phyloP scores from a whole-genome alignment of 176 grass and related monocot genomes.

The Tillandsia fasciculata region DNA sequence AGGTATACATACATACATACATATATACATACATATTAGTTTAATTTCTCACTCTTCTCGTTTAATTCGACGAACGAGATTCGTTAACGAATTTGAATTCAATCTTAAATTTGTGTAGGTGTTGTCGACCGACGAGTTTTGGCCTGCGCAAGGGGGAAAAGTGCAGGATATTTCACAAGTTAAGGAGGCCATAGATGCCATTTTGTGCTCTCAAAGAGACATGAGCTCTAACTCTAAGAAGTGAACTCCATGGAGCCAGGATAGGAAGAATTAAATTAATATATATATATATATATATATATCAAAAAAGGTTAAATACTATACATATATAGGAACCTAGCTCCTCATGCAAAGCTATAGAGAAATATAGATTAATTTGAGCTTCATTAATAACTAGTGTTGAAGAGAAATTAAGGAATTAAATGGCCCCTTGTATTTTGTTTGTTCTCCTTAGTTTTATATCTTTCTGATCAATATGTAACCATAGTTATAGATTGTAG shows the following conservation, averaged over 20 bases:
- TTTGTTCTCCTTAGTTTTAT: not conserved
- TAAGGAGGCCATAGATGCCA: slow-evolving; percentile 76
- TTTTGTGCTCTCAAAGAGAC: slow-evolving; percentile 50
- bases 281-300: too few relatives aligned
- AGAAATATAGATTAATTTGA: not conserved
- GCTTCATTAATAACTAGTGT: not conserved
- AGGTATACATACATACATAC: slow-evolving; percentile 26
- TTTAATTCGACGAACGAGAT: not conserved
- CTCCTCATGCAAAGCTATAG: not conserved
- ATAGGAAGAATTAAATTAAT: not conserved
- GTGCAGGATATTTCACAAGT: slow-evolving; percentile 69
- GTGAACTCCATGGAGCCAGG: not conserved
- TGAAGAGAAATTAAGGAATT: not conserved
- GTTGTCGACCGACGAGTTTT: slow-evolving; percentile 83
- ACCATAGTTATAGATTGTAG: not conserved
- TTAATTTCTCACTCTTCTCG: not conserved
- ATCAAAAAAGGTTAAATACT: not conserved
- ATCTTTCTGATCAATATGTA: not conserved
- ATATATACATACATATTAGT: not conserved
- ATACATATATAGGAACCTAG: not conserved
- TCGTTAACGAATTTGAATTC: not conserved
- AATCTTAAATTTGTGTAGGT: slow-evolving; percentile 32
- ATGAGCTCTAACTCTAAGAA: slow-evolving; percentile 19
- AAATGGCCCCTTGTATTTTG: not conserved
- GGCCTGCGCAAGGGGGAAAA: slow-evolving; percentile 71